A percentile compares a stretch with the other conserved stretches of the same genome.
Conservation (phyloP, 225 moss, liverwort and hornwort species). For the Pseudoscleropodium purum region DNA sequence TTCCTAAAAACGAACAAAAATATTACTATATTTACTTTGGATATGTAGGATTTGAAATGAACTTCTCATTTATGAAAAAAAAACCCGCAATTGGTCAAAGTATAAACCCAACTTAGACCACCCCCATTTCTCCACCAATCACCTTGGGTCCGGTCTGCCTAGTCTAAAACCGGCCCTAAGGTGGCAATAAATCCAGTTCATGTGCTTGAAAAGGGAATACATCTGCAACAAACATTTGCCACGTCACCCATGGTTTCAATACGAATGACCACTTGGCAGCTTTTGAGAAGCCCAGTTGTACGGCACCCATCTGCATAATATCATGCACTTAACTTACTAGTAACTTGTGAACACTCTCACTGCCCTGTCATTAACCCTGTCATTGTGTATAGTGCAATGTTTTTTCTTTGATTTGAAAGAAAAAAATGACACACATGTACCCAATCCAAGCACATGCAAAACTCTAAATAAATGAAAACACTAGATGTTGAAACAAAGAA, state of each 20-base stretch:
- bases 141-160: too few species aligned
- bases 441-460: not conserved
- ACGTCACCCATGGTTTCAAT: not conserved
- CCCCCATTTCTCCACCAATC: not conserved
- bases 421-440: not conserved
- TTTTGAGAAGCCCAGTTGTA: not conserved
- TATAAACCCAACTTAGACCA: too few species aligned
- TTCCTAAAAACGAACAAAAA: not conserved
- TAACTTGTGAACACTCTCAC: not conserved
- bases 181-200: not conserved
- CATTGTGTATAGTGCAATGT: not conserved
- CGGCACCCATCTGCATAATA: not conserved
- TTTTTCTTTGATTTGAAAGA: not conserved
- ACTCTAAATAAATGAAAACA: too few species aligned
- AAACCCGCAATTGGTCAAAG: rapidly evolving
- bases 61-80: not conserved
- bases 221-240: not conserved
- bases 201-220: not conserved
- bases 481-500: not conserved
- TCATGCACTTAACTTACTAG: not conserved
- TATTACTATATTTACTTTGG: not conserved
- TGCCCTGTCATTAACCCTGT: not conserved
- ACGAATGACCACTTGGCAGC: not conserved
- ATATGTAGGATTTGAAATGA: rapidly evolving
- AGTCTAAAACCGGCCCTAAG: not conserved